These are phyloP conservation scores for Davidsoniella eucalypti DNA, from an alignment of 2,329 filamentous ascomycete species.

Conservation along the genomic window DNA sequence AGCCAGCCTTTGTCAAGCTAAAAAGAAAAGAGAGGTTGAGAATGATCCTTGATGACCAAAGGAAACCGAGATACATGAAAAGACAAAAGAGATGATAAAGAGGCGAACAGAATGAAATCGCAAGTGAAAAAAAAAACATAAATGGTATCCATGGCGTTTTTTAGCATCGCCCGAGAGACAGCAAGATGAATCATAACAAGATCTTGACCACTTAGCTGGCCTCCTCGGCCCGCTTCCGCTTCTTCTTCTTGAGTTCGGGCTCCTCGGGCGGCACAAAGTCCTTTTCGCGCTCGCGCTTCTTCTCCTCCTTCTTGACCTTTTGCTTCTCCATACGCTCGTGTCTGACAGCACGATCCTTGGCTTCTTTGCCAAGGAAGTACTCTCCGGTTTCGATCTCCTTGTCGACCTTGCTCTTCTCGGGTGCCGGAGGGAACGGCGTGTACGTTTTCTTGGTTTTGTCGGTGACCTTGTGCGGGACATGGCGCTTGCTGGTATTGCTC, in stretches of 20 bases:
- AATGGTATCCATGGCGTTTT: slow-evolving; percentile 5
- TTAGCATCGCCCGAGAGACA: no score
- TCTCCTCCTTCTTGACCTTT: slow-evolving; percentile 74
- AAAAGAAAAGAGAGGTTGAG: not conserved
- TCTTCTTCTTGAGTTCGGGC: slow-evolving; percentile 43
- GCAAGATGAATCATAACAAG: not conserved
- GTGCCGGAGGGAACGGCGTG: slow-evolving; percentile 90
- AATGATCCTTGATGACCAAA: not conserved
- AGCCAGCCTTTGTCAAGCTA: not conserved
- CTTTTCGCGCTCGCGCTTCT: slow-evolving; percentile 66
- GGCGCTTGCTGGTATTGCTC: slow-evolving; percentile 69
- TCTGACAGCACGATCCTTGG: slow-evolving; percentile 68
- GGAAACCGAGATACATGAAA: not conserved
- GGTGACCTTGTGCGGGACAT: slow-evolving; percentile 66
- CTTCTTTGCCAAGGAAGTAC: slow-evolving; percentile 87
- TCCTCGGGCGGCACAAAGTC: slow-evolving; percentile 83
- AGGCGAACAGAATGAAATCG: slow-evolving; percentile 2
- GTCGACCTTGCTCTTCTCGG: slow-evolving; percentile 98
- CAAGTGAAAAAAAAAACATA: slow-evolving; percentile 5
- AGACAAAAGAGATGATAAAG: slow-evolving; percentile 1
- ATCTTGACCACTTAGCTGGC: slow-evolving; percentile 4
- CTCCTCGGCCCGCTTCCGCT: slow-evolving; percentile 32
- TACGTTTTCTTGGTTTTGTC: slow-evolving; percentile 92
- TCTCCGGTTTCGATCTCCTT: slow-evolving; percentile 95
- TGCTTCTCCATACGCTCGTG: slow-evolving; percentile 74